phyloP scores from a whole-genome alignment of 371 early-diverging fungal genomes.

The Circinella minor region DNA sequence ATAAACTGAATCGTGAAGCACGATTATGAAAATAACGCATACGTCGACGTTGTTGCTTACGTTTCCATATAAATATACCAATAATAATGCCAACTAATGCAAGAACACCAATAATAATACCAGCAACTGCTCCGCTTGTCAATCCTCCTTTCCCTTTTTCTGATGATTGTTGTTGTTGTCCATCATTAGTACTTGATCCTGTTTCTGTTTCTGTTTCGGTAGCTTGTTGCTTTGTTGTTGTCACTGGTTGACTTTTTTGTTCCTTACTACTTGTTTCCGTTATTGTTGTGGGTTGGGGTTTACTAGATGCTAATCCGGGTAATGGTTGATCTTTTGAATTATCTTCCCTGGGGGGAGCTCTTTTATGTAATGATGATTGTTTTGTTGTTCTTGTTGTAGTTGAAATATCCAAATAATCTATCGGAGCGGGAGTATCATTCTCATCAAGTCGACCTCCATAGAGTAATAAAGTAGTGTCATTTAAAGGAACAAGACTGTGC shows the following conservation, averaged over 20 bases:
- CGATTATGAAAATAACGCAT: slow-evolving; percentile 16
- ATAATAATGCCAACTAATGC: slow-evolving; percentile 28
- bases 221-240: too few species aligned
- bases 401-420: not conserved
- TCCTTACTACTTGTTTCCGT: too few species aligned
- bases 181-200: not conserved
- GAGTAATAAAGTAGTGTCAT: not conserved
- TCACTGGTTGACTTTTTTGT: not conserved
- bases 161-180: not conserved
- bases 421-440: not conserved
- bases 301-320: not conserved
- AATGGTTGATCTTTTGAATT: not conserved
- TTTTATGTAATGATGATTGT: slow-evolving; percentile 4
- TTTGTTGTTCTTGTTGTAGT: slow-evolving; percentile 2
- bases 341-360: not conserved
- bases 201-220: too few species aligned
- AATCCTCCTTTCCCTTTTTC: slow-evolving; percentile 9
- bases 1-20: slow-evolving; percentile 33
- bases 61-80: slow-evolving; percentile 34
- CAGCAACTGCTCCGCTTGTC: slow-evolving; percentile 41
- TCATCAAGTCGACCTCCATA: not conserved
- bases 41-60: slow-evolving; percentile 12
- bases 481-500: not conserved
- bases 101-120: slow-evolving; percentile 38
- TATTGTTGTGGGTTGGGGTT: too few species aligned